Conservation (phyloP, 768 basidiomycete species). For the Leccinellum albellum region DNA sequence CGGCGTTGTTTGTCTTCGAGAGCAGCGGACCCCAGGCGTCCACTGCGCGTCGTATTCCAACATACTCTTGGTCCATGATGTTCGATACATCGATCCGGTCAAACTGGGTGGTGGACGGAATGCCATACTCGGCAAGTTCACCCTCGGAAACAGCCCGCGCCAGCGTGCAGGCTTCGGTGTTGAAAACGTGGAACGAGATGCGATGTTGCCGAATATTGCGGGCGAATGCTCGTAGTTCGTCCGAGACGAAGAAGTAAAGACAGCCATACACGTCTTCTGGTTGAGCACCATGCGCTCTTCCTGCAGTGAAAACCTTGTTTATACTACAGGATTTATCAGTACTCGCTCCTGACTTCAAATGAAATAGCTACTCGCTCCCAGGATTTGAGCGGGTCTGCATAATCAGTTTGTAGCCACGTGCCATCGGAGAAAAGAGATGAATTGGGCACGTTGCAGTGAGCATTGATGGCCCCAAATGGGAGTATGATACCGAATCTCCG, state of each 20-base stretch:
- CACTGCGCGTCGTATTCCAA: conserved; percentile 35
- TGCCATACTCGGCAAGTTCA: conserved; percentile 7
- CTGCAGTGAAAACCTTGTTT: conserved; percentile 37
- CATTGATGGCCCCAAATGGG: conserved; percentile 43
- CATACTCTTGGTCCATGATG: conserved; percentile 41
- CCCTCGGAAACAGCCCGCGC: conserved; percentile 33
- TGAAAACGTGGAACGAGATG: conserved; percentile 33
- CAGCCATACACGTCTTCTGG: conserved; percentile 48
- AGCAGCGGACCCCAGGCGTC: conserved; percentile 39
- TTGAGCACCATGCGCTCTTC: conserved; percentile 36
- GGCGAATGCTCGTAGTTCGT: conserved; percentile 38
- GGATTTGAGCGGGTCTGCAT: conserved; percentile 43
- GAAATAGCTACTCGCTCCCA: conserved; percentile 41
- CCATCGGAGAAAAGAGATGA: conserved; percentile 46
- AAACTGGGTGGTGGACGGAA: conserved; percentile 31
- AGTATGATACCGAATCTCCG: conserved; percentile 42
- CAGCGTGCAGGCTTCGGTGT: conserved; percentile 39
- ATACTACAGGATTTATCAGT: conserved; percentile 27
- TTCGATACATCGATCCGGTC: conserved; percentile 51
- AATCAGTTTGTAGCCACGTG: conserved; percentile 40
- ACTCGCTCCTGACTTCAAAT: neutral
- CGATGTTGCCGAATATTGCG: conserved; percentile 32
- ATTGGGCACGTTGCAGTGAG: conserved; percentile 41
- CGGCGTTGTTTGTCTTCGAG: conserved; percentile 24
- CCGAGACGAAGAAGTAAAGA: conserved; percentile 44